A percentile compares a stretch with the other conserved stretches of the same genome.
These are phyloP conservation scores for Penicillium nordicum DNA, from an alignment of 2,329 filamentous ascomycete genomes.

Conservation along the genomic window DNA sequence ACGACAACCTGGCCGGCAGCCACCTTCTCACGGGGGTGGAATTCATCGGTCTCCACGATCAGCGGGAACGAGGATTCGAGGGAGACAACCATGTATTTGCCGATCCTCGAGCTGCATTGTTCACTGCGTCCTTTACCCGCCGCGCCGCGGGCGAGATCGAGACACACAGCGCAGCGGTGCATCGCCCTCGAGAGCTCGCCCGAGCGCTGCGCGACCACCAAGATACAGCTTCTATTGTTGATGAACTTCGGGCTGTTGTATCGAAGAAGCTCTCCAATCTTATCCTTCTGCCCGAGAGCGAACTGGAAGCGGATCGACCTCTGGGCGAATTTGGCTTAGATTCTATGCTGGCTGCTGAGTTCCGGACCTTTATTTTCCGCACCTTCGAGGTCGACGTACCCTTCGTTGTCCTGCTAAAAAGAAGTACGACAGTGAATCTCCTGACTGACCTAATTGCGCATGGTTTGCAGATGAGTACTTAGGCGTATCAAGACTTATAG, in stretches of 20 bases:
- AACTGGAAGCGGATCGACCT: not conserved
- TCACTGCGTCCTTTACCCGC: not conserved
- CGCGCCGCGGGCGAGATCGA: not conserved
- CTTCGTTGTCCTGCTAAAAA: conserved; percentile 3
- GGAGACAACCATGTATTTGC: conserved; percentile 1
- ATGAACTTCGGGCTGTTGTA: not conserved
- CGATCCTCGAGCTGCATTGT: conserved; percentile 4
- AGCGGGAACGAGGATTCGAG: conserved; percentile 7
- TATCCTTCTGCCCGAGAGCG: not conserved
- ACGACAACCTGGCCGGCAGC: not conserved
- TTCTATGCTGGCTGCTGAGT: conserved; percentile 27
- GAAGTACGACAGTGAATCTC: not conserved
- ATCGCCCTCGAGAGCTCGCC: not conserved
- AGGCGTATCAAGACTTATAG: too few species aligned
- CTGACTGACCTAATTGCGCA: not conserved
- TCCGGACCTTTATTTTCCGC: conserved; percentile 21
- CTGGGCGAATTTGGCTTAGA: conserved; percentile 22
- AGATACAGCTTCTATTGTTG: not conserved
- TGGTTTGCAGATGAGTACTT: not conserved
- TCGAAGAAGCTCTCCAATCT: not conserved
- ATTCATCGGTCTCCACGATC: not conserved
- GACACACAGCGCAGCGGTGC: not conserved
- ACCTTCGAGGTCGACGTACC: conserved; percentile 19
- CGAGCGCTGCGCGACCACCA: not conserved
- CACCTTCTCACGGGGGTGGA: conserved; percentile 8